Percentiles rank a stretch among this genome's conserved stretches.
phyloP scores from a whole-genome alignment of 2,329 filamentous ascomycete genomes.

The Colletotrichum sp. region DNA sequence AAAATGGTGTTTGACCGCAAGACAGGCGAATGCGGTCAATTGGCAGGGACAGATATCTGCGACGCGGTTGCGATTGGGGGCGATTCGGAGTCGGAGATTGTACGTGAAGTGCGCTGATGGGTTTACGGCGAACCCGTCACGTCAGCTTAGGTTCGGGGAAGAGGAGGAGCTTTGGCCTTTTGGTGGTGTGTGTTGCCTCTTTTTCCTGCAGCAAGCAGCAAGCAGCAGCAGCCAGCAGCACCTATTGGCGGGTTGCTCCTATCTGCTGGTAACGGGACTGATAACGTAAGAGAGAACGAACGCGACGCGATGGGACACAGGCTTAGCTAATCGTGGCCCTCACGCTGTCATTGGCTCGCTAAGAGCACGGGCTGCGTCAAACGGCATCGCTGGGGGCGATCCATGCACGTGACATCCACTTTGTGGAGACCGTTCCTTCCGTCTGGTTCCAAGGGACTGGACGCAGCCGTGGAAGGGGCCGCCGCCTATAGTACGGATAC shows the following conservation, averaged over 20 bases:
- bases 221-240: neutral
- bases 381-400: neutral
- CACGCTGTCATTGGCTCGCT: neutral
- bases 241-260: neutral
- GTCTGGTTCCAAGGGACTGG: neutral
- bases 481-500: neutral
- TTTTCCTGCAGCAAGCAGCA: neutral
- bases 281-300: neutral
- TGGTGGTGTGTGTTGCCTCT: neutral
- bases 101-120: neutral
- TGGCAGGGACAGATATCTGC: neutral
- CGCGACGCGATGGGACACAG: neutral
- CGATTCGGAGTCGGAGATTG: neutral
- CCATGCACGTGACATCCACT: neutral
- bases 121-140: neutral
- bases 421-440: neutral
- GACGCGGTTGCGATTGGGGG: neutral
- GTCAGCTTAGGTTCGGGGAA: neutral
- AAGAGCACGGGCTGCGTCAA: neutral
- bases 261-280: neutral
- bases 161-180: slow-evolving; percentile 15
- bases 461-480: neutral
- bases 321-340: neutral
- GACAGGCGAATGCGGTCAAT: neutral
- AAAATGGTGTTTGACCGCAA: too few relatives aligned